A percentile compares a stretch with the other conserved stretches of the same genome.
phyloP scores from a whole-genome alignment of 1,284 basidiomycete species.

The Marasmius fiardii region DNA sequence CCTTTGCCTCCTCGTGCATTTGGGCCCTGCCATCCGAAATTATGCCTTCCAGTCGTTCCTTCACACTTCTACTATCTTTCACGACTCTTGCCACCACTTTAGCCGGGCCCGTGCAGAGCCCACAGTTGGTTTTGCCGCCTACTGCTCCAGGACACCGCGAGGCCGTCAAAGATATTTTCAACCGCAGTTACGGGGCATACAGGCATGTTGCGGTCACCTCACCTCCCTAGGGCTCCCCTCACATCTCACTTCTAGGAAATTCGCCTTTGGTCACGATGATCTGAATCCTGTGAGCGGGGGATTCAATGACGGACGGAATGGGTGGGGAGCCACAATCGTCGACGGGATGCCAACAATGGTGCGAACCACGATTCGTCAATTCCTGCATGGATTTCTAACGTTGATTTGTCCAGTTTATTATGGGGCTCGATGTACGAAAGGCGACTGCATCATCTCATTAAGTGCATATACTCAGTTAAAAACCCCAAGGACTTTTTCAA shows the following conservation, averaged over 20 bases:
- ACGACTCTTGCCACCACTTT: background rate
- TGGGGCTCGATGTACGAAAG: constrained; percentile 46
- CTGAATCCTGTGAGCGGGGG: constrained; percentile 37
- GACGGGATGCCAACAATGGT: constrained; percentile 46
- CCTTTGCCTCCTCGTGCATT: background rate
- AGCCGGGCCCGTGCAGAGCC: constrained; percentile 10
- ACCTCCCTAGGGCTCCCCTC: background rate
- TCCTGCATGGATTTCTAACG: background rate
- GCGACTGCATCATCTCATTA: background rate
- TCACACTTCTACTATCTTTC: background rate
- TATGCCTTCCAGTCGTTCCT: background rate
- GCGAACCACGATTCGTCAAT: constrained; percentile 3
- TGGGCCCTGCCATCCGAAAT: background rate
- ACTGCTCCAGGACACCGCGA: constrained; percentile 5
- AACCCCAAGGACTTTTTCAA: constrained; percentile 12
- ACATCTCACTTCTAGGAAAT: constrained; percentile 26
- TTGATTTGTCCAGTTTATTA: constrained; percentile 37
- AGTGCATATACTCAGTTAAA: background rate
- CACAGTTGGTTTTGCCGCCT: constrained; percentile 11
- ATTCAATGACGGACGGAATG: constrained; percentile 40
- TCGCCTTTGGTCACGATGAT: constrained; percentile 52
- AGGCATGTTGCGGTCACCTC: constrained; percentile 6
- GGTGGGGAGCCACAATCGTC: constrained; percentile 51
- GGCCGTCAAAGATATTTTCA: constrained; percentile 16
- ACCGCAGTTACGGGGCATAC: constrained; percentile 16